These are phyloP conservation scores for Fragaria ananassa DNA, from an alignment of 306 rosid species.

Conservation along the genomic window DNA sequence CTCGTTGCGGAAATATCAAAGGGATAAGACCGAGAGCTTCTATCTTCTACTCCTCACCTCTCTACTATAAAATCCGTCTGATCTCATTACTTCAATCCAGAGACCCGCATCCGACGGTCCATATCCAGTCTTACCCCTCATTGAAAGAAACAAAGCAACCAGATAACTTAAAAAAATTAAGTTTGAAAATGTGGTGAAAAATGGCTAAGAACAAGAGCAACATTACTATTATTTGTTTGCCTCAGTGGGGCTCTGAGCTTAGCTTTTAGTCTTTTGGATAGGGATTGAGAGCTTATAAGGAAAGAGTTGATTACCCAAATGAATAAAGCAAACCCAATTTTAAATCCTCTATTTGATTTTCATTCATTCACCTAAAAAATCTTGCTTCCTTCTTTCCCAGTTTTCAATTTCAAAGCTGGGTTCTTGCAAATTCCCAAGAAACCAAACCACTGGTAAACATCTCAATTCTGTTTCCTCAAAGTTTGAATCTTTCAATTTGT, in stretches of 20 bases:
- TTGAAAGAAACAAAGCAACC: constrained; percentile 12
- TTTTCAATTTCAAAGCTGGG: constrained; percentile 17
- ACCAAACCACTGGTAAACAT: constrained; percentile 34
- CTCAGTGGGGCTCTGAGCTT: constrained; percentile 22
- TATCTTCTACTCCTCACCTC: not conserved
- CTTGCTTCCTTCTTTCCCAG: constrained; percentile 14
- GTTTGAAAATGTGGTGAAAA: constrained; percentile 19
- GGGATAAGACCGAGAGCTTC: constrained; percentile 45
- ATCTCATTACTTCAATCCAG: accelerated
- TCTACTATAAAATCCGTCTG: not conserved
- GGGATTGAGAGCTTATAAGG: constrained; percentile 22
- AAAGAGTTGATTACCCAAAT: constrained; percentile 30
- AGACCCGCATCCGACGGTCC: not conserved
- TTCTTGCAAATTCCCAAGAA: constrained; percentile 23
- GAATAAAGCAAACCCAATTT: constrained; percentile 25
- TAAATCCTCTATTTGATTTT: constrained; percentile 11
- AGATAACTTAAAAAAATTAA: not conserved
- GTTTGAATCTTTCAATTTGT: constrained; percentile 10
- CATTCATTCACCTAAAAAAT: not conserved
- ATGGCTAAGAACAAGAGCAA: constrained; percentile 33
- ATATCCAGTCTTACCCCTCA: not conserved
- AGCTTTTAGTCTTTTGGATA: not conserved
- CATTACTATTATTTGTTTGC: constrained; percentile 45
- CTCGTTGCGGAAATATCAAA: constrained; percentile 61
- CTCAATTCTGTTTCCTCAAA: constrained; percentile 8